Evolutionary conservation across 768 basidiomycete species (phyloP).

Genomic region (Boletus barrowsii): DNA sequence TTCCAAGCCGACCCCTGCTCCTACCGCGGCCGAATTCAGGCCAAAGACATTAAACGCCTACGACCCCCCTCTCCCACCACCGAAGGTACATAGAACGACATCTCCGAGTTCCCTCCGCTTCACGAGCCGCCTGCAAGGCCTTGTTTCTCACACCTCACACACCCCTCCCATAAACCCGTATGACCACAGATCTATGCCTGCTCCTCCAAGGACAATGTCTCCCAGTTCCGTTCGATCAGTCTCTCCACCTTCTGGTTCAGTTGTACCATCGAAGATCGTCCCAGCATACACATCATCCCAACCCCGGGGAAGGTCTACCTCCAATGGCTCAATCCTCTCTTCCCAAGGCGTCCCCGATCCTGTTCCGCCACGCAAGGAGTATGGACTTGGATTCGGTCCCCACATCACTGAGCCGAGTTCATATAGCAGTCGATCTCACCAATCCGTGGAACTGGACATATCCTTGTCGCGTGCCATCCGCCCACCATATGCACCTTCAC

Average conservation of each 20-base stretch:
- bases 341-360: constrained; percentile 21
- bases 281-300: constrained; percentile 15
- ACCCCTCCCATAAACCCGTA: constrained; percentile 13
- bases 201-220: constrained; percentile 32
- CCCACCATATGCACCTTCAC: constrained; percentile 76
- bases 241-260: constrained; percentile 34
- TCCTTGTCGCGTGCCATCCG: constrained; percentile 37
- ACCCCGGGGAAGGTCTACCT: constrained; percentile 40
- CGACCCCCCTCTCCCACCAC: constrained; percentile 68
- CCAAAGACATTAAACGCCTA: constrained; percentile 71
- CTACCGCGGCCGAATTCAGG: constrained; percentile 48
- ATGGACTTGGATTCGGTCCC: constrained; percentile 23
- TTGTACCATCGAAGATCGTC: constrained; percentile 32
- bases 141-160: constrained; percentile 6
- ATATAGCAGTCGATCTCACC: constrained; percentile 14
- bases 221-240: constrained; percentile 22
- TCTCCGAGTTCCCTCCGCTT: constrained; percentile 28
- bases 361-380: constrained; percentile 25
- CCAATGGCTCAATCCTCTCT: constrained; percentile 44
- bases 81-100: constrained; percentile 31
- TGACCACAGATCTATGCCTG: constrained; percentile 19
- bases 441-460: constrained; percentile 26
- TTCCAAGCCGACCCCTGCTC: constrained; percentile 32
- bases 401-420: constrained; percentile 18
- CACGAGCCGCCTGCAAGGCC: constrained; percentile 12